phyloP scores from a whole-genome alignment of 31 red algal species.

The Porphyra umbilicalis region DNA sequence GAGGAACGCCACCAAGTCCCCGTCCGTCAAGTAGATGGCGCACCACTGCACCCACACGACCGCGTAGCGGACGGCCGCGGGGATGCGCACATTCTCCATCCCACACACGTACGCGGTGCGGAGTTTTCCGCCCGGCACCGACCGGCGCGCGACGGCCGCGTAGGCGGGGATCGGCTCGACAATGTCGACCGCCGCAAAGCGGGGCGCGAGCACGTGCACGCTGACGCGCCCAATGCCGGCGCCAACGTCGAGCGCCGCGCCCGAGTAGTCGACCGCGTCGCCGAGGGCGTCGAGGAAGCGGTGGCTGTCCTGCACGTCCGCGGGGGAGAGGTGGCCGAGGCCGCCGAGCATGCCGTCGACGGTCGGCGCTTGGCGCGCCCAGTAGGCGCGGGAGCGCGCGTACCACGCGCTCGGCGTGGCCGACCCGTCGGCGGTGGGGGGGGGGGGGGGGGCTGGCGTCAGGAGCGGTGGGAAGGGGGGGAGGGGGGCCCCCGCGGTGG shows the following conservation, averaged over 20 bases:
- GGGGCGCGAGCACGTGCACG: conserved; percentile 11
- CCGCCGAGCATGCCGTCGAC: conserved; percentile 67
- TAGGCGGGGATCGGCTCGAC: conserved; percentile 35
- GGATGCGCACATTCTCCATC: conserved; percentile 39
- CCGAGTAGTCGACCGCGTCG: neutral
- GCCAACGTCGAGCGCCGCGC: conserved; percentile 37
- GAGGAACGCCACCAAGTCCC: conserved; percentile 38
- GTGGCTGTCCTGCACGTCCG: conserved; percentile 13
- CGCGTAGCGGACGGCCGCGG: neutral
- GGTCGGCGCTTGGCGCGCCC: conserved; percentile 18
- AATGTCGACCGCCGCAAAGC: conserved; percentile 42
- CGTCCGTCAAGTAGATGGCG: conserved; percentile 60
- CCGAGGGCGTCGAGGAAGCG: conserved; percentile 19
- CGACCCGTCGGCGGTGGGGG: neutral
- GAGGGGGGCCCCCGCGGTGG: neutral
- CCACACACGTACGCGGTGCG: conserved; percentile 12
- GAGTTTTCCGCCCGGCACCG: neutral
- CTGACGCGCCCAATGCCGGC: conserved; percentile 61
- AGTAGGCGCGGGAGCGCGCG: conserved; percentile 17
- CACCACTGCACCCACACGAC: conserved; percentile 42
- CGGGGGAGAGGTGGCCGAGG: conserved; percentile 14
- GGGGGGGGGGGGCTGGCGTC: neutral
- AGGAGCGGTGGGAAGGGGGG: neutral
- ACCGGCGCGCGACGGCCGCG: neutral
- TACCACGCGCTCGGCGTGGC: conserved; percentile 20